These are phyloP conservation scores for Grifola frondosa DNA, from an alignment of 1,284 basidiomycete genomes.

Conservation along the genomic window DNA sequence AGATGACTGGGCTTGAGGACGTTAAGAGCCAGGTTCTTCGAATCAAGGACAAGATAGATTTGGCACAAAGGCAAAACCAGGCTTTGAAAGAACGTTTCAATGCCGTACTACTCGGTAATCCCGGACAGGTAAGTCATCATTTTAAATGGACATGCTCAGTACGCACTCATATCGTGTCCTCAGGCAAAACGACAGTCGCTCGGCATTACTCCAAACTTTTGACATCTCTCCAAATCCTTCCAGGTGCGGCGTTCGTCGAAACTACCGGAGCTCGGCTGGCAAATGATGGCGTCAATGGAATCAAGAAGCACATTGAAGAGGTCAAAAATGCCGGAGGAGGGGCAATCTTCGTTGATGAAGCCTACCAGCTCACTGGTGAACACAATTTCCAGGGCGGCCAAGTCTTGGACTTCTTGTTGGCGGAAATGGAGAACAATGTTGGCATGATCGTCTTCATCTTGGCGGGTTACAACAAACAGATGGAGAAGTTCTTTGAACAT, in stretches of 20 bases:
- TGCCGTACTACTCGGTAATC: constrained; percentile 33
- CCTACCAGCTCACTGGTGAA: constrained; percentile 57
- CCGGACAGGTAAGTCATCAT: constrained; percentile 32
- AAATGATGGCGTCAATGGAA: constrained; percentile 51
- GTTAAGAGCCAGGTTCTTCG: constrained; percentile 32
- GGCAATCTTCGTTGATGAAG: constrained; percentile 65
- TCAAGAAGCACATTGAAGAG: constrained; percentile 49
- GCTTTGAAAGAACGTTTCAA: constrained; percentile 33
- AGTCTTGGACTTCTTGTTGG: constrained; percentile 65
- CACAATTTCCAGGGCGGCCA: constrained; percentile 47
- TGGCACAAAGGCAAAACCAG: constrained; percentile 24
- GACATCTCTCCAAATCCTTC: constrained; percentile 51
- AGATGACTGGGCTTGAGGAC: constrained; percentile 32
- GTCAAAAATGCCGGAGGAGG: constrained; percentile 56
- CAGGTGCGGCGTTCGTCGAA: constrained; percentile 54
- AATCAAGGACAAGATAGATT: constrained; percentile 33
- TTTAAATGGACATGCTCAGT: too few relatives aligned
- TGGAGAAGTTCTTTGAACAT: constrained; percentile 75
- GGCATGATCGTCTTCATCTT: constrained; percentile 68
- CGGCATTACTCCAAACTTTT: constrained; percentile 62
- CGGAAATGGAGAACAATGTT: constrained; percentile 69
- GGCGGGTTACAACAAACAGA: constrained; percentile 65
- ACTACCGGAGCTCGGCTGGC: constrained; percentile 61
- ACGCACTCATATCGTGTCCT: too few relatives aligned
- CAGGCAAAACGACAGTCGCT: constrained; percentile 71